A percentile compares a stretch with the other conserved stretches of the same genome.
phyloP scores from a whole-genome alignment of 345 rosid genomes.

The Arabidopsis arenosa region DNA sequence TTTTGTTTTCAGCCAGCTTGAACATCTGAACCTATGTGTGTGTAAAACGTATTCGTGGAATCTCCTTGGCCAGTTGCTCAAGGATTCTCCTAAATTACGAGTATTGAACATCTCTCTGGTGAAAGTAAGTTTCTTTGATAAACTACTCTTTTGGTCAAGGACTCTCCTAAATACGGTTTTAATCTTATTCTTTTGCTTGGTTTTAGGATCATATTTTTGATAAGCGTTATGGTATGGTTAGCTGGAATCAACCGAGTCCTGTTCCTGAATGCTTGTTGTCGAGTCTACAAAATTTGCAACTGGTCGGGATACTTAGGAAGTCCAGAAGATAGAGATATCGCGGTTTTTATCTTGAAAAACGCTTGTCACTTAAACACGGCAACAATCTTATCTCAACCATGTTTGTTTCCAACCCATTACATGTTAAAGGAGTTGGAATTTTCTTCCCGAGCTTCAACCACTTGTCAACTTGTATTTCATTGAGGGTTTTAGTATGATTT shows the following conservation, averaged over 20 bases:
- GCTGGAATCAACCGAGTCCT: too few species aligned
- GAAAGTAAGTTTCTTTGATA: neutral
- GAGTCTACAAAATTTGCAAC: neutral
- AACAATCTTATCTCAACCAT: neutral
- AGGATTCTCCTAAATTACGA: neutral
- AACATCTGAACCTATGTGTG: neutral
- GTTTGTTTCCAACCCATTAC: neutral
- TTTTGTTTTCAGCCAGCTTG: neutral
- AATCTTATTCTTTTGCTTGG: neutral
- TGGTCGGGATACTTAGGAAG: neutral
- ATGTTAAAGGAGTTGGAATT: neutral
- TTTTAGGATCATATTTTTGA: too few species aligned
- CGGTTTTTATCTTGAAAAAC: conserved; percentile 1
- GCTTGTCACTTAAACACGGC: neutral
- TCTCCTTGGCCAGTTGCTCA: neutral
- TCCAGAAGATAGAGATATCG: neutral
- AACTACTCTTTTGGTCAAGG: neutral
- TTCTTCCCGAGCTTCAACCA: conserved; percentile 11
- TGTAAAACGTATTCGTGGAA: neutral
- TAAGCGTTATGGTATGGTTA: too few species aligned
- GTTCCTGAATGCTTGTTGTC: neutral
- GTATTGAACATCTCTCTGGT: neutral
- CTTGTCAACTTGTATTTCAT: neutral
- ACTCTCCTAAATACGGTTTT: too few species aligned
- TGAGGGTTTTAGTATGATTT: neutral